A percentile compares a stretch with the other conserved stretches of the same genome.
Conservation (phyloP, 2,329 filamentous ascomycete genomes). For the Clarireedia paspali region DNA sequence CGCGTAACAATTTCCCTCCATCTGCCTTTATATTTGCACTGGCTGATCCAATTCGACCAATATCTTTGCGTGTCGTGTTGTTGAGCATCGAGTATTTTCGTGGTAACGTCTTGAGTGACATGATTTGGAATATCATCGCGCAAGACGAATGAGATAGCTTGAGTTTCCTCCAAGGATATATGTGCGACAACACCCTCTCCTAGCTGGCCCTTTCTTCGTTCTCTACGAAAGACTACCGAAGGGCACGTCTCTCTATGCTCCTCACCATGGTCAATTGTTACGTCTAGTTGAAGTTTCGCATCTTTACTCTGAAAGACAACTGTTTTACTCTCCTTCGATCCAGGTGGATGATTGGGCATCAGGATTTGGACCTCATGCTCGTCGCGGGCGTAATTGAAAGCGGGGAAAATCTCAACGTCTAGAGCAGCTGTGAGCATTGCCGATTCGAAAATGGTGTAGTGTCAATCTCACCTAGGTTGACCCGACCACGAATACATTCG, state of each 20-base stretch:
- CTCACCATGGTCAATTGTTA: conserved; percentile 56
- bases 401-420: conserved; percentile 65
- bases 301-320: conserved; percentile 54
- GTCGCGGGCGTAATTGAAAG: conserved; percentile 62
- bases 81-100: conserved; percentile 48
- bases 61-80: conserved; percentile 64
- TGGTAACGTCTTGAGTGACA: conserved; percentile 50
- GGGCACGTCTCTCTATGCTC: conserved; percentile 41
- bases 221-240: conserved; percentile 46
- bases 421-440: conserved; percentile 9
- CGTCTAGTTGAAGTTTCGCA: conserved; percentile 57
- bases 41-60: conserved; percentile 67
- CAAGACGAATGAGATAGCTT: conserved; percentile 61
- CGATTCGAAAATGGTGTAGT: background rate
- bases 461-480: conserved; percentile 46
- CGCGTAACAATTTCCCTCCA: conserved; percentile 66
- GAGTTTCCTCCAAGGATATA: conserved; percentile 55
- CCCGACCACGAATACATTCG: conserved; percentile 61
- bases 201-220: conserved; percentile 41
- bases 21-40: conserved; percentile 62
- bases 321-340: conserved; percentile 44
- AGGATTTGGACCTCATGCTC: conserved; percentile 52
- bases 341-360: conserved; percentile 35
- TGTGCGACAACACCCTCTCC: conserved; percentile 56
- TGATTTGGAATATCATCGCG: conserved; percentile 54